Conservation (phyloP, 2,329 filamentous ascomycete genomes). For the Colletotrichum viniferum region DNA sequence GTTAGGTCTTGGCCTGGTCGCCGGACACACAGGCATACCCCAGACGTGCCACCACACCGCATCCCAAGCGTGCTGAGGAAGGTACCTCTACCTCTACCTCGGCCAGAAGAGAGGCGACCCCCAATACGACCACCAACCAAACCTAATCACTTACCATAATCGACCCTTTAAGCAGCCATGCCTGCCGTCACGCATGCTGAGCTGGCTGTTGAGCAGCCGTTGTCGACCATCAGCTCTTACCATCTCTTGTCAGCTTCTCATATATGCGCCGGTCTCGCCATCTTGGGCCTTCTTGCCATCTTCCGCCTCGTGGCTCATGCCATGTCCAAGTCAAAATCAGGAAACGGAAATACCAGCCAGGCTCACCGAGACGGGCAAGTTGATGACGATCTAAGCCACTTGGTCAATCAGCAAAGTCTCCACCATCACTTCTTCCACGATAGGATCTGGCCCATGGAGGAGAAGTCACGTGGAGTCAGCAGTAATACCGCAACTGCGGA, state of each 20-base stretch:
- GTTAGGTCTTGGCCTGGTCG: constrained; percentile 11
- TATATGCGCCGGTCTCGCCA: constrained; percentile 32
- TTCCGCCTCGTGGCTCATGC: constrained; percentile 13
- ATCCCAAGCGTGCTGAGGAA: constrained; percentile 3
- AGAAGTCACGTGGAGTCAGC: constrained; percentile 36
- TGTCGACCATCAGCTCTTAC: not conserved
- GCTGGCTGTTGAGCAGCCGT: constrained; percentile 30
- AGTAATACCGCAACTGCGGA: constrained; percentile 21
- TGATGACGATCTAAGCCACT: not conserved
- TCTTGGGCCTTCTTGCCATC: constrained; percentile 40
- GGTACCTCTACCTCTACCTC: constrained; percentile 12
- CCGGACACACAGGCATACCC: constrained; percentile 21
- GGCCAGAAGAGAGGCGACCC: not conserved
- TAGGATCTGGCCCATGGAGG: constrained; percentile 21
- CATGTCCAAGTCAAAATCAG: not conserved
- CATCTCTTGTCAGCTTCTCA: constrained; percentile 19
- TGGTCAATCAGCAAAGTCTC: constrained; percentile 19
- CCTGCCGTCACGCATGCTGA: constrained; percentile 35
- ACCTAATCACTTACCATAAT: constrained; percentile 32
- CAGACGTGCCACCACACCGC: constrained; percentile 21
- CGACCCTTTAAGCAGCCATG: constrained; percentile 39
- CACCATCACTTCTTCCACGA: constrained; percentile 13
- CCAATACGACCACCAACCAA: constrained; percentile 6
- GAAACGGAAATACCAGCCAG: not conserved
- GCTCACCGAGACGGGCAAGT: not conserved